Evolutionary conservation across 2,329 filamentous ascomycete genomes (phyloP).

Genomic region (Chaetomium globosum): DNA sequence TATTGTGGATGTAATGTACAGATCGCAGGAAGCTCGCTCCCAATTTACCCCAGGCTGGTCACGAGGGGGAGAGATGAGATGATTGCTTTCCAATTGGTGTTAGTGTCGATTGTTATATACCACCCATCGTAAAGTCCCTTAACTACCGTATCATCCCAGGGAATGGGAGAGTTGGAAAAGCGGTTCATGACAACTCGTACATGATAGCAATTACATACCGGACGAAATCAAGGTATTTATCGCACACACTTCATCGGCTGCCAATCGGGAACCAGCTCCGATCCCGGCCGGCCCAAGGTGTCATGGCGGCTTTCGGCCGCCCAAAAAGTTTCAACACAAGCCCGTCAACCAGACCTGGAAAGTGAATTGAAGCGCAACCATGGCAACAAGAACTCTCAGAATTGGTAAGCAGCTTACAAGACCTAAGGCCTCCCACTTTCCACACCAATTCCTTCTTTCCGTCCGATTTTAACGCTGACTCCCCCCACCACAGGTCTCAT

Average conservation of each 20-base stretch:
- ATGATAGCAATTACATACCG: not conserved
- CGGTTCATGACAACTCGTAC: too few relatives aligned
- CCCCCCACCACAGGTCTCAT: constrained; percentile 71
- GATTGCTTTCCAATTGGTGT: too few relatives aligned
- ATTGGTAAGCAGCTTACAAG: constrained; percentile 58
- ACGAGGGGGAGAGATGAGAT: too few relatives aligned
- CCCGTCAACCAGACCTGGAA: constrained; percentile 3
- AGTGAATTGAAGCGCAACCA: constrained; percentile 46
- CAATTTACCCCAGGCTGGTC: too few relatives aligned
- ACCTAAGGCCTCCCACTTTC: not conserved
- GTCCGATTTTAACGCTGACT: constrained; percentile 7
- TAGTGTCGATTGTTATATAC: too few relatives aligned
- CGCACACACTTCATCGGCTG: constrained; percentile 1
- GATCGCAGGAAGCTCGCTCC: too few relatives aligned
- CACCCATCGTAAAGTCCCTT: too few relatives aligned
- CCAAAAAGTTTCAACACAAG: constrained; percentile 23
- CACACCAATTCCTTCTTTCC: not conserved
- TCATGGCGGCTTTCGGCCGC: constrained; percentile 12
- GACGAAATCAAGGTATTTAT: too few relatives aligned
- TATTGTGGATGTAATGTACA: too few relatives aligned
- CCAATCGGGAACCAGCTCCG: constrained; percentile 27
- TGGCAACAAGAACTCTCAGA: constrained; percentile 67
- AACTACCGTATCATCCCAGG: too few relatives aligned
- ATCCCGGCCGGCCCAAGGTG: constrained; percentile 26
- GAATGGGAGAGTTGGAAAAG: too few relatives aligned